A percentile compares a stretch with the other conserved stretches of the same genome.
phyloP scores from a whole-genome alignment of 2,329 filamentous ascomycete species.

The Huntiella decipiens region DNA sequence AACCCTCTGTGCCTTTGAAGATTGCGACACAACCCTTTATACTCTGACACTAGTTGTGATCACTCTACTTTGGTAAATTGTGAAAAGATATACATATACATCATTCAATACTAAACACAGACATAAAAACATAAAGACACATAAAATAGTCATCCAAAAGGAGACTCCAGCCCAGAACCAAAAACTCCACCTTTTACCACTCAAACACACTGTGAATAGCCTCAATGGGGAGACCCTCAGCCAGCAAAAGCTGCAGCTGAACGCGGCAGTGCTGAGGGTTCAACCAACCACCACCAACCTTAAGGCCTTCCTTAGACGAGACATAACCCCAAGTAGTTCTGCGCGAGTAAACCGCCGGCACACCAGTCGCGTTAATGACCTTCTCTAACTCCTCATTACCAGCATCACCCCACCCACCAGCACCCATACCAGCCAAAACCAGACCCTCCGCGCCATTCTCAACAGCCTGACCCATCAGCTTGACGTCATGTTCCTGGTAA shows the following conservation, averaged over 20 bases:
- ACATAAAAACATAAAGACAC: background rate
- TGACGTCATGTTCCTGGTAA: slow-evolving; percentile 31
- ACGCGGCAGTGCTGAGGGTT: slow-evolving; percentile 38
- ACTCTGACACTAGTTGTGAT: no score
- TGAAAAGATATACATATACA: background rate
- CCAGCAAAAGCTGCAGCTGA: slow-evolving; percentile 26
- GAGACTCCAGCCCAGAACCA: background rate
- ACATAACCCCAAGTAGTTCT: slow-evolving; percentile 34
- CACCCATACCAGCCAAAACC: slow-evolving; percentile 35
- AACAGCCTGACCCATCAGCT: slow-evolving; percentile 29
- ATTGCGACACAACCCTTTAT: no score
- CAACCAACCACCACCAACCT: slow-evolving; percentile 29
- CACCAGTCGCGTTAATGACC: slow-evolving; percentile 25
- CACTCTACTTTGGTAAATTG: background rate
- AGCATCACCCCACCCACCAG: slow-evolving; percentile 27
- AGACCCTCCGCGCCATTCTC: slow-evolving; percentile 32
- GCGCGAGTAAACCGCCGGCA: slow-evolving; percentile 31
- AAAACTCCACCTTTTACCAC: background rate
- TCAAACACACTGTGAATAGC: slow-evolving; percentile 7
- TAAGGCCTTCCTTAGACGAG: slow-evolving; percentile 20
- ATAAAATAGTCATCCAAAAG: background rate
- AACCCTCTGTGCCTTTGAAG: no score
- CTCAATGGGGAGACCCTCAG: slow-evolving; percentile 13
- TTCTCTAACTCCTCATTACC: slow-evolving; percentile 21
- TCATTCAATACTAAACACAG: background rate